Percentiles rank a stretch among this genome's conserved stretches.
These are phyloP conservation scores for Inonotus hispidus DNA, from an alignment of 1,284 basidiomycete genomes.

Conservation along the genomic window DNA sequence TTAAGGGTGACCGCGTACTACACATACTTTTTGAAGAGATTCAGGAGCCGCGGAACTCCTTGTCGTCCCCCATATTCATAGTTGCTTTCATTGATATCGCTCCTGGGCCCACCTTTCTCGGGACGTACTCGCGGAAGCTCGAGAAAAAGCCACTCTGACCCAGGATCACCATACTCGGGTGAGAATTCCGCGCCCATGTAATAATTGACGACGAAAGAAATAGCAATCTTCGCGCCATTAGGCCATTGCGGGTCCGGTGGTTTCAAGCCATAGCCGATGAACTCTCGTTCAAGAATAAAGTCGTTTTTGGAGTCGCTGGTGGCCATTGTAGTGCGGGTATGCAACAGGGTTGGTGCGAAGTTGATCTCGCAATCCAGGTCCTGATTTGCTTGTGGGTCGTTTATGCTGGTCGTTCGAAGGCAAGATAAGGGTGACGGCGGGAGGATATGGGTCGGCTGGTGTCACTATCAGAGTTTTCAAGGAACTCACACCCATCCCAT, in stretches of 20 bases:
- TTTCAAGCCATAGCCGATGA: constrained; percentile 31
- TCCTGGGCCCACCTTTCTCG: constrained; percentile 7
- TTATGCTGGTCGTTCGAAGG: neutral
- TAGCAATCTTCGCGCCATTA: constrained; percentile 29
- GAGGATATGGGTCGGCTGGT: neutral
- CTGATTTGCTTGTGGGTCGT: neutral
- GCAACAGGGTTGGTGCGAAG: neutral
- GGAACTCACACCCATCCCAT: neutral
- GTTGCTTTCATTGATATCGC: neutral
- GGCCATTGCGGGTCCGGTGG: constrained; percentile 34
- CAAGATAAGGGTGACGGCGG: neutral
- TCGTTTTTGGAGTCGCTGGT: neutral
- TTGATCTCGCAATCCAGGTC: neutral
- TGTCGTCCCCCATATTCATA: constrained; percentile 1
- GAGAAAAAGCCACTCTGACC: constrained; percentile 32
- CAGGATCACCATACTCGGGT: constrained; percentile 31
- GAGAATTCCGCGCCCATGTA: constrained; percentile 34
- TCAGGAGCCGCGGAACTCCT: neutral
- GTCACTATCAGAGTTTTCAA: neutral
- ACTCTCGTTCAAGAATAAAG: constrained; percentile 21
- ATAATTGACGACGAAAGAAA: constrained; percentile 34
- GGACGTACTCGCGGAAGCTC: neutral
- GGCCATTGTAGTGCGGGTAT: neutral
- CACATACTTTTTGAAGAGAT: constrained; percentile 2
- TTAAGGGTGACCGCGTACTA: no score